Percentiles rank a stretch among this genome's conserved stretches.
phyloP scores from a whole-genome alignment of 306 rosid genomes.

The Castanospermum australe region DNA sequence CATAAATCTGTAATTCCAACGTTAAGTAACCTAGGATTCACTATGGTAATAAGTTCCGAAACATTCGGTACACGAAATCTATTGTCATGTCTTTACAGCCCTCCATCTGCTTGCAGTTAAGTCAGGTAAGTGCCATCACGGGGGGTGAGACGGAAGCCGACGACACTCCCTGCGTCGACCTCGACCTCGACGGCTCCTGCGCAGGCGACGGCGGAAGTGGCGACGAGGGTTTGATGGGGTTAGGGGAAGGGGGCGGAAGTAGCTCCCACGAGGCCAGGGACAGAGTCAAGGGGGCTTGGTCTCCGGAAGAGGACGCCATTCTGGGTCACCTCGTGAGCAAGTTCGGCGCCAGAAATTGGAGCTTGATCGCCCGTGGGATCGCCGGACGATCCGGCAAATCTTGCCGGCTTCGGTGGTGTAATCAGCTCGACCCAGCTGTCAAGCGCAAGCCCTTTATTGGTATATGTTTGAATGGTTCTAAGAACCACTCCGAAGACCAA shows the following conservation, averaged over 20 bases:
- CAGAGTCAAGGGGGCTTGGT: slow-evolving; percentile 93
- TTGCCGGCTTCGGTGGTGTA: slow-evolving; percentile 95
- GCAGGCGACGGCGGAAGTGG: slow-evolving; percentile 49
- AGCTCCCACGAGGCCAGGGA: slow-evolving; percentile 33
- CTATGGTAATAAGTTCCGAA: too few relatives aligned
- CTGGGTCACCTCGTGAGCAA: slow-evolving; percentile 78
- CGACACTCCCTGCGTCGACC: not conserved
- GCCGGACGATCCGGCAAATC: slow-evolving; percentile 94
- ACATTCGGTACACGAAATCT: too few relatives aligned
- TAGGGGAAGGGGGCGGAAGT: slow-evolving; percentile 40
- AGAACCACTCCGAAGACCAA: too few relatives aligned
- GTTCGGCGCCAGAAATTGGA: slow-evolving; percentile 94
- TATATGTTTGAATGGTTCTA: too few relatives aligned
- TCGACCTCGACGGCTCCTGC: slow-evolving; percentile 21
- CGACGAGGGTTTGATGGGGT: slow-evolving; percentile 42
- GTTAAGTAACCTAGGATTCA: too few relatives aligned
- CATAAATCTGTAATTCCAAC: too few relatives aligned
- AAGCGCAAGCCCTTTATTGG: slow-evolving; percentile 94
- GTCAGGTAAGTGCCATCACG: too few relatives aligned
- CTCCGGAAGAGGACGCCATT: slow-evolving; percentile 86
- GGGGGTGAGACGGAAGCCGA: slow-evolving; percentile 62
- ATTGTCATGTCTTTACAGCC: too few relatives aligned
- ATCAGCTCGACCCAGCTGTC: slow-evolving; percentile 91
- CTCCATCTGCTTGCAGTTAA: too few relatives aligned
- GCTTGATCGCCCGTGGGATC: slow-evolving; percentile 88